Base-by-base conservation (phyloP, 1,284 basidiomycete genomes). In the Papiliotrema laurentii region DNA sequence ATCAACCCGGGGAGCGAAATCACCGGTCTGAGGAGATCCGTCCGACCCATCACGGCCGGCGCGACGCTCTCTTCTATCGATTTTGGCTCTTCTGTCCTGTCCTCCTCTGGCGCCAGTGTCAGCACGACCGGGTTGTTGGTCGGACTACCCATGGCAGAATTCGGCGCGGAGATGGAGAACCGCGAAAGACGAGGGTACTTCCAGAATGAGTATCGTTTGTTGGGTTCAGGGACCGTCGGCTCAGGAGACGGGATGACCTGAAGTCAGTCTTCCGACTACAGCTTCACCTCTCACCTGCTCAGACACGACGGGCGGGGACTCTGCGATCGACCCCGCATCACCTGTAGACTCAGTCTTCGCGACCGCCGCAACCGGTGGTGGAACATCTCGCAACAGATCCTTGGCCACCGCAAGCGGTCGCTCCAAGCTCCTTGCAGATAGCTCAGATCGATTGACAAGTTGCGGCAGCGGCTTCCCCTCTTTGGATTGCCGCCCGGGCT, bases 401-500 rank as follows among this genome's bases (percentile, higher is more conserved):
- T 51, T 45, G 5, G 61, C 61, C 3, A 69, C 54, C 0, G 64
- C 68, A 10, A 70, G 50, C 0, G 69, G 66, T 25, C 56, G 63
- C 26, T 61, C 60, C 30, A 69, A 48, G 11, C 45, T 51, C 11
- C 35, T 35, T 1, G 56, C 39, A 9, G 48, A 21, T 2, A 54
- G 50, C 1, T 55, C 58, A 9, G 28, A 30, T 14, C 46, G 48
- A 36, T 47, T 49, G 33, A 72, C 68, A 0, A 72, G 53, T 49
- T 66, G 64, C 3, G 69, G 64, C 11, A 63, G 26, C 11, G 40
- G 22, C 38, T 45, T 26, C 52, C 28, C 49, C 45, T 26, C 7
- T 40, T 45, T 19, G 41, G 44, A 26, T 86, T 69, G 19, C 54
- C 57, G n/a, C 79, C 80, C 64, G 86, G 83, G 33, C 75, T 86